Evolutionary conservation across 805 yeast genomes (phyloP).

Genomic region (Ogataea pilisensis): DNA sequence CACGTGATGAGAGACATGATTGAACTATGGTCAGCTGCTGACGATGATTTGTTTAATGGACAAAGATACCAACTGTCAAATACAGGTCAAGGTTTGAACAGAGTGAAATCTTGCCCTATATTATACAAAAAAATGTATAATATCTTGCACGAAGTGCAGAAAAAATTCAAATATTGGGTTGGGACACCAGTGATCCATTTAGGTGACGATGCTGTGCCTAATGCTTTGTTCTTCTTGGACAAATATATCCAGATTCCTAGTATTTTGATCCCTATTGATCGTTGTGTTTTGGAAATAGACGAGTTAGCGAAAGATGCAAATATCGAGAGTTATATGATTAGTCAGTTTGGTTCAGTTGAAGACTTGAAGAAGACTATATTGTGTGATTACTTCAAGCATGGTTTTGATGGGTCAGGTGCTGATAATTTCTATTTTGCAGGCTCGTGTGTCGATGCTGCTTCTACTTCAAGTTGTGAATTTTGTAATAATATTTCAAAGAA

Average conservation of each 20-base stretch:
- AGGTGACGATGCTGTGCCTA: slow-evolving; percentile 83
- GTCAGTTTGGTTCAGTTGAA: slow-evolving; percentile 53
- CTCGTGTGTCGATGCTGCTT: slow-evolving; percentile 77
- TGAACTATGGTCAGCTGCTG: slow-evolving; percentile 72
- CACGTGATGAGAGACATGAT: slow-evolving; percentile 76
- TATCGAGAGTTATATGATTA: slow-evolving; percentile 46
- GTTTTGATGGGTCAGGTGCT: slow-evolving; percentile 79
- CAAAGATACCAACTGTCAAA: slow-evolving; percentile 55
- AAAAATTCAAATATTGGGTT: slow-evolving; percentile 62
- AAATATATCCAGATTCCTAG: slow-evolving; percentile 78
- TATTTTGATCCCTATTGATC: slow-evolving; percentile 68
- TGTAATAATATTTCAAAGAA: slow-evolving; percentile 68
- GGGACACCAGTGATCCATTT: slow-evolving; percentile 78
- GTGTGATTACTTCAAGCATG: slow-evolving; percentile 52
- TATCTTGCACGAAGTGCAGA: slow-evolving; percentile 63
- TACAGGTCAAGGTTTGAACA: slow-evolving; percentile 79
- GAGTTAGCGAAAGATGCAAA: slow-evolving; percentile 44
- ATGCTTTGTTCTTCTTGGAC: slow-evolving; percentile 73
- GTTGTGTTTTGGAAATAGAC: slow-evolving; percentile 52
- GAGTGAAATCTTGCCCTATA: slow-evolving; percentile 70
- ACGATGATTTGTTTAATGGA: slow-evolving; percentile 60
- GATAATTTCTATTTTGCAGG: slow-evolving; percentile 83
- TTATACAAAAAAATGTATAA: slow-evolving; percentile 67
- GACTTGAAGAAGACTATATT: slow-evolving; percentile 47
- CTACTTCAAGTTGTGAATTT: slow-evolving; percentile 82